phyloP scores from a whole-genome alignment of 495 filamentous ascomycete genomes.

The Trichoderma reesei region DNA sequence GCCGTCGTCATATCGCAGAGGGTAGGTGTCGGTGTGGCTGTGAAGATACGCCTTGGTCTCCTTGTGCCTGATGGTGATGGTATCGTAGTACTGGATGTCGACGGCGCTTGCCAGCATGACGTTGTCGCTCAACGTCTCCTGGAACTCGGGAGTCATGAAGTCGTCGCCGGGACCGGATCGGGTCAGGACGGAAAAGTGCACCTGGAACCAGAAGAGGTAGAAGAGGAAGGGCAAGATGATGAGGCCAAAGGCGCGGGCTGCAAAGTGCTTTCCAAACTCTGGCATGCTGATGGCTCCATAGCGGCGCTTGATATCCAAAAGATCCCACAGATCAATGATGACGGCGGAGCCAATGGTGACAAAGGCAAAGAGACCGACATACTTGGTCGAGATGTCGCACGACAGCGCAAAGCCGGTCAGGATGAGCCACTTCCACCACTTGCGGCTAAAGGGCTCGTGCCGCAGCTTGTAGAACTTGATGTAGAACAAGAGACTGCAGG shows the following conservation, averaged over 20 bases:
- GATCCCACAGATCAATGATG: constrained; percentile 86
- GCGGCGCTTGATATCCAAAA: constrained; percentile 76
- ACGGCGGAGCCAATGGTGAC: constrained; percentile 94
- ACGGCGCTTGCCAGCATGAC: constrained; percentile 77
- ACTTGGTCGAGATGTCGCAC: constrained; percentile 97
- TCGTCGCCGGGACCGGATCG: constrained; percentile 92
- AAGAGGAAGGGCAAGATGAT: constrained; percentile 91
- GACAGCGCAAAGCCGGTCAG: constrained; percentile 88
- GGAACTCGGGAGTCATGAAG: constrained; percentile 97
- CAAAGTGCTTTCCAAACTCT: constrained; percentile 83
- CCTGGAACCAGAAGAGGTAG: constrained; percentile 99
- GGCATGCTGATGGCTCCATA: constrained; percentile 66
- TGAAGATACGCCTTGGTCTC: constrained; percentile 94
- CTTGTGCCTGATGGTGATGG: constrained; percentile 83
- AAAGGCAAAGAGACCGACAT: constrained; percentile 94
- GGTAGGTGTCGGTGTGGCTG: constrained; percentile 83
- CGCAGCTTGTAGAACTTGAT: constrained; percentile 96
- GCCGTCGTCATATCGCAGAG: constrained; percentile 92
- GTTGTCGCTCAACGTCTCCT: constrained; percentile 93
- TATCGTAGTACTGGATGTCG: constrained; percentile 82
- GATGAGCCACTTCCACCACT: constrained; percentile 99
- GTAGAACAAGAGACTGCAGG: constrained; percentile 84
- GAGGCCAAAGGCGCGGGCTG: constrained; percentile 69
- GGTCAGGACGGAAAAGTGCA: constrained; percentile 85
- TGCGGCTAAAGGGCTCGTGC: constrained; percentile 78